Evolutionary conservation across 345 rosid species (phyloP).

Genomic region (Iberis pinnata): DNA sequence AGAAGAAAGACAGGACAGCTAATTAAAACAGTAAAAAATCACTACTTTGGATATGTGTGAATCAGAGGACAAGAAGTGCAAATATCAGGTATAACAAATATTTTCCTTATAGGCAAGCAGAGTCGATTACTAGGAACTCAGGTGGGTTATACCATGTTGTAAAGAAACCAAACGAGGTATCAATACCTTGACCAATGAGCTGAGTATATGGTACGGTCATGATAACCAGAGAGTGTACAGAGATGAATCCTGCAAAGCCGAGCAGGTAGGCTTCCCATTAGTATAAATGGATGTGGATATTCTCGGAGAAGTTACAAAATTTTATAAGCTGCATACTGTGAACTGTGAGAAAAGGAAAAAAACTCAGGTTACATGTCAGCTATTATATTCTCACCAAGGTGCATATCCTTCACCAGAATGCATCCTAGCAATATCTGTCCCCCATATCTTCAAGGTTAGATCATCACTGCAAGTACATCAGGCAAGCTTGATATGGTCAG

Average conservation of each 20-base stretch:
- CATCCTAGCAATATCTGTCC: constrained; percentile 44
- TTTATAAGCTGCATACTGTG: background rate
- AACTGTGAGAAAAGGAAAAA: constrained; percentile 8
- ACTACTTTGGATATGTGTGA: background rate
- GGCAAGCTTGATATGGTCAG: constrained; percentile 17
- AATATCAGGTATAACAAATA: background rate
- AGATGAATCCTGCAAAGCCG: constrained; percentile 61
- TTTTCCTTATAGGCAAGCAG: background rate
- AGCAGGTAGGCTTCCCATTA: constrained; percentile 15
- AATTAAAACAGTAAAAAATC: background rate
- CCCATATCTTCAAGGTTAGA: constrained; percentile 90
- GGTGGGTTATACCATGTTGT: too few species aligned
- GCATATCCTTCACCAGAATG: constrained; percentile 58
- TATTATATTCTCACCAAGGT: constrained; percentile 59
- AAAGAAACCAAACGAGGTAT: too few species aligned
- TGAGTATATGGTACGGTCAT: constrained; percentile 89
- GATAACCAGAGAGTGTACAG: constrained; percentile 85
- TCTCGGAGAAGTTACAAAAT: background rate
- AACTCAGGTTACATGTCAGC: constrained; percentile 13
- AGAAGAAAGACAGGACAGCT: background rate
- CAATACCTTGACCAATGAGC: constrained; percentile 93
- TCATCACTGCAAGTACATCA: constrained; percentile 86
- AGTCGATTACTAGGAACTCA: background rate
- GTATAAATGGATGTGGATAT: background rate
- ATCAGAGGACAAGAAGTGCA: background rate